Evolutionary conservation across 2,329 filamentous ascomycete genomes (phyloP), one percentile per base, ranked within the genome.

Genomic region (Pseudogymnoascus verrucosus): DNA sequence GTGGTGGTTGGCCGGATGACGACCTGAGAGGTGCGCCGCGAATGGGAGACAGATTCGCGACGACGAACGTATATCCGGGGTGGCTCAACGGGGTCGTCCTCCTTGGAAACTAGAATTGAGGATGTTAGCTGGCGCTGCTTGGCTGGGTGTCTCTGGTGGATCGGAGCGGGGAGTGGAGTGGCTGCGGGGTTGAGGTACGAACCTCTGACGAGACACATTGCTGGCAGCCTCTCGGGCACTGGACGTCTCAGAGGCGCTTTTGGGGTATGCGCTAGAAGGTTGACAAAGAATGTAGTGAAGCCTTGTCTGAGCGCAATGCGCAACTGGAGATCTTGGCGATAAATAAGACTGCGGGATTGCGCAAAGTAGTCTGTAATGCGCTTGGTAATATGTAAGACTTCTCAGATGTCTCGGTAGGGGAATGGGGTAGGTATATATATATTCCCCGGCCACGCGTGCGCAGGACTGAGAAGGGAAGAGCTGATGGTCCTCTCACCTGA

Each of bases 131-230:
- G 59, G 59, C 34, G 34, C 26, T 61, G 21, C 21, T 44, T 39
- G 34, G 36, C 36, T 59, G 31, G 3, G 4, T 61, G 36, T 61
- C 26, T 16, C 59, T 26, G 16, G 59, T 44, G 36, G 36, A 39
- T 39, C 36, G 59, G 10, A 28, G 59, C 59, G 39, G 34, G 59
- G 16, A 39, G 59, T 42, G 59, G 59, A 61, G 36, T 61, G 59
- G 59, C 39, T 31, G 59, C 39, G 59, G 59, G 59, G 59, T 39
- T 16, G 16, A 14, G 19, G 59, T 61, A 61, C 39, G 59, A 61
- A 44, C 51, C 51, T 57, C 28, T 57, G 51, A 57, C 51, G 51
- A 57, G 51, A 57, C 51, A 57, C 51, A 57, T 57, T 57, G 51
- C 14, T 57, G 51, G 51, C 51, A 36, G 28, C 28, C 51, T 57